phyloP scores from a whole-genome alignment of 1,284 basidiomycete genomes.

The Phylloboletellus chloephorus region DNA sequence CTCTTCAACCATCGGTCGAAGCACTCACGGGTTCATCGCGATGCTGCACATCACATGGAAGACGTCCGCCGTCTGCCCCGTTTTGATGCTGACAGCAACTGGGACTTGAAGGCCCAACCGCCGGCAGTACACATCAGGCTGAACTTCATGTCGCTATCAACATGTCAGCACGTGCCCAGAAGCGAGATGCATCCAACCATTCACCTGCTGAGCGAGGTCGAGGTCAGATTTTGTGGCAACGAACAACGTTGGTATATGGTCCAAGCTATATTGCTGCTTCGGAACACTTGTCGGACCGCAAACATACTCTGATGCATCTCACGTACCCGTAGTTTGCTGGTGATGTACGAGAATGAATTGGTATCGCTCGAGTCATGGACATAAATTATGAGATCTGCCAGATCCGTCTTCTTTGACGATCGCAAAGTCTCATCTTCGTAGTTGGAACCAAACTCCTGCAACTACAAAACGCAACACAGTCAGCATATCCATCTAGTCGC shows the following conservation, averaged over 20 bases:
- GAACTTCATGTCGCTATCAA: slow-evolving; percentile 87
- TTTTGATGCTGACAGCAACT: slow-evolving; percentile 85
- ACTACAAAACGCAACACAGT: slow-evolving; percentile 38
- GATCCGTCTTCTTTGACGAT: slow-evolving; percentile 85
- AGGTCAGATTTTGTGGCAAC: slow-evolving; percentile 99
- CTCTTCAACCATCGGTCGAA: slow-evolving; percentile 16
- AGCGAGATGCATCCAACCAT: slow-evolving; percentile 16
- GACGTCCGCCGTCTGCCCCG: slow-evolving; percentile 82
- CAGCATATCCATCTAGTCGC: slow-evolving; percentile 3
- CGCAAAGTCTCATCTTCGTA: slow-evolving; percentile 90
- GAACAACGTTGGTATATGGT: slow-evolving; percentile 91
- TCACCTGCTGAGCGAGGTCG: slow-evolving; percentile 88
- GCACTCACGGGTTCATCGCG: slow-evolving; percentile 78
- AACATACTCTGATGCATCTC: not conserved
- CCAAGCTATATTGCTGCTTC: slow-evolving; percentile 94
- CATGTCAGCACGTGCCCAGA: slow-evolving; percentile 8
- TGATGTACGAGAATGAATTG: slow-evolving; percentile 97
- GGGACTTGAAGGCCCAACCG: slow-evolving; percentile 82
- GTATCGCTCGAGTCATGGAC: slow-evolving; percentile 98
- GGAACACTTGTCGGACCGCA: slow-evolving; percentile 16
- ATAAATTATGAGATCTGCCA: slow-evolving; percentile 92
- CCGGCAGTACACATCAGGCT: slow-evolving; percentile 95
- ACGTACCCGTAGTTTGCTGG: slow-evolving; percentile 88
- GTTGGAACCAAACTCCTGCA: slow-evolving; percentile 96
- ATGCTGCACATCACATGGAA: slow-evolving; percentile 82